Evolutionary conservation across 1,284 basidiomycete species (phyloP), one percentile per base, ranked within the genome.

Genomic region (Cutaneotrichosporon sp.): DNA sequence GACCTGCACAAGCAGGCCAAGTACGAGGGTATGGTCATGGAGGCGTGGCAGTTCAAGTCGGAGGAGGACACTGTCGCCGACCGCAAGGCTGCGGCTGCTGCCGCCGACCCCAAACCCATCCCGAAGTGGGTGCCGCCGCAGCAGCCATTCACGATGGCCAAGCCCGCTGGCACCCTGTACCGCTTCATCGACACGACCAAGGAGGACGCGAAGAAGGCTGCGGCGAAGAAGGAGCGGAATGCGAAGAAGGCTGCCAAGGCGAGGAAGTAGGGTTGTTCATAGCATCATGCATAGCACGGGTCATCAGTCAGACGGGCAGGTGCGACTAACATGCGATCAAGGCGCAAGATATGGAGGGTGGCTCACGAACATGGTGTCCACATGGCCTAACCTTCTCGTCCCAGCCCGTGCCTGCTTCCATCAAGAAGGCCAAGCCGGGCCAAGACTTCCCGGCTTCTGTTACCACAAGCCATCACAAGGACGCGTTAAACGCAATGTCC

Each of bases 1-100:
- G 39, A 55, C 44, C 51, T 46, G 12, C 35, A 37, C 11, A 35
- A 39, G 11, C 51, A 59, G 25, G 12, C 45, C 6, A 38, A 27
- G 16, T 14, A 29, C 16, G 44, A 53, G 34, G 62, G 68, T 46
- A 46, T 70, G 22, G 67, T 72, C 48, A 49, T 61, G 17, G 65
- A 62, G 22, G 67, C 63, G 3, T 75, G 69, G 67, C 72, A 74
- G 56, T 72, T 69, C 57, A 49, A 68, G 38, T 38, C 31, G 46
- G 57, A 59, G 52, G 63, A 64, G n/a, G 55, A 59, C 24, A 58
- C 63, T 9, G 51, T 59, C 2, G 56, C 57, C 27, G 50, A 56
- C 29, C 27, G 37, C 19, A 46, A 32, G 37, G 58, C 53, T 26
- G 55, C 59, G 45, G 60, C 56, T 32, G 45, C 46, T 35, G 51